Evolutionary conservation across 441 rosid genomes (phyloP).

Genomic region (Metrosideros polymorpha): DNA sequence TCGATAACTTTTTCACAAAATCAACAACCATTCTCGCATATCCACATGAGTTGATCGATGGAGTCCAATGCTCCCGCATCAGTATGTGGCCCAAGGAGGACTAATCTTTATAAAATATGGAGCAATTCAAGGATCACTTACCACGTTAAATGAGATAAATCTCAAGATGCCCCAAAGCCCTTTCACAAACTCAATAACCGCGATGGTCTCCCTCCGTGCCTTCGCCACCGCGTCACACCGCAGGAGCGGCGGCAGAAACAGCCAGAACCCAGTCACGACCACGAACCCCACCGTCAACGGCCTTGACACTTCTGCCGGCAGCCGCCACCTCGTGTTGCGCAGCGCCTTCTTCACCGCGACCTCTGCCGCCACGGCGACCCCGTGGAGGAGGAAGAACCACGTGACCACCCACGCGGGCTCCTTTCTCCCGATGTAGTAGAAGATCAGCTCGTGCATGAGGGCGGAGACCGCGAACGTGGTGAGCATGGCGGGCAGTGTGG

Average conservation of each 20-base stretch:
- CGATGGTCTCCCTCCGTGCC: neutral
- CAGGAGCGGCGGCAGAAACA: neutral
- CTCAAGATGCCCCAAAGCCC: neutral
- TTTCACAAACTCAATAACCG: neutral
- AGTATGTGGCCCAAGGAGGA: too few species aligned
- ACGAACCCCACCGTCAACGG: neutral
- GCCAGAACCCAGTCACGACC: neutral
- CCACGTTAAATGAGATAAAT: neutral
- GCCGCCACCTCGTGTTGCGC: neutral
- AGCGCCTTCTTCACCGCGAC: neutral
- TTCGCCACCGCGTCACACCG: neutral
- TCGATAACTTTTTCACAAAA: too few species aligned
- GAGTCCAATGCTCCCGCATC: too few species aligned
- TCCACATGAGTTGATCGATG: too few species aligned
- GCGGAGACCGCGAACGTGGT: accelerated
- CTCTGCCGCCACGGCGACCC: neutral
- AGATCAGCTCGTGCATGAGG: neutral
- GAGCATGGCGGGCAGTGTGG: neutral
- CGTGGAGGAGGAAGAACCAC: neutral
- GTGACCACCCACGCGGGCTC: neutral
- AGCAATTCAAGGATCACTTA: neutral
- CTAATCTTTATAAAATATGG: neutral
- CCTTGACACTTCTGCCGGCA: neutral
- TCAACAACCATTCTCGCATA: too few species aligned
- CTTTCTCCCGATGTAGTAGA: neutral